Base-by-base conservation (phyloP, 805 yeast genomes). In the Wickerhamomyces queroliae region DNA sequence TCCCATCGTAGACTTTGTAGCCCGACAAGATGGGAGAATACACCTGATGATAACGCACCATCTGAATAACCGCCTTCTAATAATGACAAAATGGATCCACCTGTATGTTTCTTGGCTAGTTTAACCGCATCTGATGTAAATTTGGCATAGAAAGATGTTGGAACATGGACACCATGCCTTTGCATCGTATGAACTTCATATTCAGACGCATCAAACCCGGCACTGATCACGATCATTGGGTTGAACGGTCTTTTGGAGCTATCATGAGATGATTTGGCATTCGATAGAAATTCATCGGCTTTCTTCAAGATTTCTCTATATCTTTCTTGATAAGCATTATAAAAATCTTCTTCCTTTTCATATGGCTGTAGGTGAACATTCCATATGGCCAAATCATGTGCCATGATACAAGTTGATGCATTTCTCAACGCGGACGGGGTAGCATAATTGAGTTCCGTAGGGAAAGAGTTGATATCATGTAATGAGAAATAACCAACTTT, bases 1-100 rank as follows among this genome's bases (percentile, higher is more conserved):
- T 77, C 70, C 87, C 87, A 83, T 16, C 56, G 57, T 38, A 67
- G 64, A 22, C 67, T 65, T 37, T 80, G 82, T 37, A 86, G 56
- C 0, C 95, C 95, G 28, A 82, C 74, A 39, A 86, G 61, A 56
- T 86, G 95, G 5, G 93, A 75, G 54, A 84, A 83, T 0, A 83
- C 78, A 11, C 95, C 95, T 1, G 93, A 82, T 1, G 80, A 61
- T 15, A 86, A 67, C 0, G 95, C 95, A 4, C 83, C 83, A 51
- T 85, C 89, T 1, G 93, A 81, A 55, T 86, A 86, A 1, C 95
- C 95, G 20, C 95, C 95, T 62, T 86, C 95, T 46, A 86, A 61
- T 18, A 86, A 59, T 1, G 95, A 83, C 0, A 86, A 47, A 0
- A 85, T 64, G 42, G 75, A 76, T 10, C 90, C 84, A 10, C 69